Evolutionary conservation across 345 rosid genomes (phyloP).

Genomic region (Eucalyptus tenuipes): DNA sequence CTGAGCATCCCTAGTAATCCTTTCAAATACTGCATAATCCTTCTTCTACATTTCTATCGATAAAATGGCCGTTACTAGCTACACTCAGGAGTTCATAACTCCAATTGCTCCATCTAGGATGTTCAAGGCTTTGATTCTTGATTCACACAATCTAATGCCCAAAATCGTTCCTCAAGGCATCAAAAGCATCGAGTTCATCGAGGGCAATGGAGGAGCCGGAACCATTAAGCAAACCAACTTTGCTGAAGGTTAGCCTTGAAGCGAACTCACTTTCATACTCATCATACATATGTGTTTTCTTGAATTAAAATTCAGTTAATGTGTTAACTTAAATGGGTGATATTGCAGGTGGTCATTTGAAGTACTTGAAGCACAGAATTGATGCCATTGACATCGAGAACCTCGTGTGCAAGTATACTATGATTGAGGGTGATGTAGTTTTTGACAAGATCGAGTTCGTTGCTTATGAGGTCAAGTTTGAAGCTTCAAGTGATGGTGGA

Average conservation of each 20-base stretch:
- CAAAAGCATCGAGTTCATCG: not conserved
- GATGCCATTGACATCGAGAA: constrained; percentile 15
- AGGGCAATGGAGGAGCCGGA: constrained; percentile 13
- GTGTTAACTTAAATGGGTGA: not conserved
- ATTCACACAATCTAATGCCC: not conserved
- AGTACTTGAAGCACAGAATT: constrained; percentile 8
- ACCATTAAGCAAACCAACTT: not conserved
- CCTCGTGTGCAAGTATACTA: constrained; percentile 1
- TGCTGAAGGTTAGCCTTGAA: not conserved
- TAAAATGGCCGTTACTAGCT: not conserved
- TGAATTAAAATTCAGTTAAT: not conserved
- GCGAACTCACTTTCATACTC: not conserved
- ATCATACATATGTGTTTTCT: too few species aligned
- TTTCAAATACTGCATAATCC: not conserved
- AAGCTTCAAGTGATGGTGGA: constrained; percentile 1
- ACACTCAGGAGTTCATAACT: not conserved
- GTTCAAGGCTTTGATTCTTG: constrained; percentile 4
- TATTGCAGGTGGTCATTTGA: not conserved
- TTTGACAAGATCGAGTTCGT: constrained; percentile 7
- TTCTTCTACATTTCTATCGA: not conserved
- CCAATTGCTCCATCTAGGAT: not conserved
- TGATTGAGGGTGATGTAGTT: constrained; percentile 6
- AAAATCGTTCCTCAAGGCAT: constrained; percentile 3
- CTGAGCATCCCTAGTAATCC: not conserved
- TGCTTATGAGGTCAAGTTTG: constrained; percentile 6